Evolutionary conservation across 1,284 basidiomycete species (phyloP).

Genomic region (Cystobasidium sp.): DNA sequence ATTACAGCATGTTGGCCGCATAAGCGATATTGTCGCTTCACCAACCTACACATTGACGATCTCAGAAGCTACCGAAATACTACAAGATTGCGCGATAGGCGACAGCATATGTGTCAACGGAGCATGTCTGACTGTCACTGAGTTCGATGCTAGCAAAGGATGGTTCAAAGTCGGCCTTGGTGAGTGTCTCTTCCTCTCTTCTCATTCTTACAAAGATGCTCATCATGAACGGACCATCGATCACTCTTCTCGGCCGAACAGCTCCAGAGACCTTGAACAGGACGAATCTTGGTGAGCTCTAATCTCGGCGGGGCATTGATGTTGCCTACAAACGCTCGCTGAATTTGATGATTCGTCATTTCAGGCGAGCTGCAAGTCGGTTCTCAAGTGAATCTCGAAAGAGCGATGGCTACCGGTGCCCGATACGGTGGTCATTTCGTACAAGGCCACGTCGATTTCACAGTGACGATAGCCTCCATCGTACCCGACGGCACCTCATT

Average conservation of each 20-base stretch:
- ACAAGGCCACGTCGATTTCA: conserved; percentile 94
- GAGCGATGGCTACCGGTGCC: conserved; percentile 89
- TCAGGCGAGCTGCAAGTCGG: conserved; percentile 77
- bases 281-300: conserved; percentile 79
- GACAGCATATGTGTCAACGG: conserved; percentile 92
- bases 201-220: neutral
- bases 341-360: neutral
- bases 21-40: conserved; percentile 63
- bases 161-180: conserved; percentile 88
- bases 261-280: conserved; percentile 91
- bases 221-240: conserved; percentile 1
- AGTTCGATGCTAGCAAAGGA: conserved; percentile 71
- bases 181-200: neutral
- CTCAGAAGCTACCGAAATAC: conserved; percentile 70
- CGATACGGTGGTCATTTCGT: conserved; percentile 98
- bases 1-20: conserved; percentile 76
- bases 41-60: conserved; percentile 68
- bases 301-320: neutral
- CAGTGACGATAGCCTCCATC: conserved; percentile 72
- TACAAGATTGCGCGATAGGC: conserved; percentile 89
- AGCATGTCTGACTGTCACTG: conserved; percentile 85
- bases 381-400: conserved; percentile 86
- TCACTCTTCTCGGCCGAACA: conserved; percentile 25
- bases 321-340: neutral
- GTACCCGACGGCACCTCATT: conserved; percentile 83